Evolutionary conservation across 768 basidiomycete species (phyloP), one percentile per base, ranked within the genome.

Genomic region (Phaeolepiota aurea): DNA sequence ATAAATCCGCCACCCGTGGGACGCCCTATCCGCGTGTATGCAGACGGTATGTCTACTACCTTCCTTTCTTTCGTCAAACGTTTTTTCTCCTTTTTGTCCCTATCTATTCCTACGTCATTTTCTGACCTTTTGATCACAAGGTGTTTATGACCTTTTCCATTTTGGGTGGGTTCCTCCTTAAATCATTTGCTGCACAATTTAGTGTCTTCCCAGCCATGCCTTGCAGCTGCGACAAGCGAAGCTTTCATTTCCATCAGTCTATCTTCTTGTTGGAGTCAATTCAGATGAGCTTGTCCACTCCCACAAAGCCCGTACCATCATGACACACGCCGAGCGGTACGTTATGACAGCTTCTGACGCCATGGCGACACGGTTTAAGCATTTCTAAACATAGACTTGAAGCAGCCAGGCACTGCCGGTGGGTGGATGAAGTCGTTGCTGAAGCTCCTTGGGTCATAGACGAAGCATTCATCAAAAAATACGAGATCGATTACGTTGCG

Each of bases 81-180:
- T 28, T 28, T 7, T 28, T 28, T n/a, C n/a, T n/a, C n/a, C n/a
- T n/a, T n/a, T n/a, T n/a, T n/a, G n/a, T n/a, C n/a, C n/a, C n/a
- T n/a, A n/a, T n/a, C n/a, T n/a, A n/a, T n/a, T n/a, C n/a, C n/a
- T n/a, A n/a, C n/a, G n/a, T n/a, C n/a, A n/a, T n/a, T n/a, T n/a
- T n/a, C n/a, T n/a, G n/a, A n/a, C n/a, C n/a, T 28, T 28, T n/a
- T 28, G 7, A 28, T 28, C 7, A 28, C n/a, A 7, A 88, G 87
- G 86, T 11, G 94, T 97, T 9, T 99, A 97, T 54, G 96, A 99
- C 63, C 73, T 99, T 39, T 94, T 98, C 64, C 94, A 97, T 60
- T 97, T 90, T 59, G 88, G 88, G 88, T 90, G 59, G 48, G 76
- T 58, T 21, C 3, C 33, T 42, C 25, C 20, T 32, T 38, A 48